Percentiles rank a stretch among this genome's conserved stretches.
Evolutionary conservation across 225 moss, liverwort and hornwort species (phyloP).

Genomic region (Marchantia paleacea): DNA sequence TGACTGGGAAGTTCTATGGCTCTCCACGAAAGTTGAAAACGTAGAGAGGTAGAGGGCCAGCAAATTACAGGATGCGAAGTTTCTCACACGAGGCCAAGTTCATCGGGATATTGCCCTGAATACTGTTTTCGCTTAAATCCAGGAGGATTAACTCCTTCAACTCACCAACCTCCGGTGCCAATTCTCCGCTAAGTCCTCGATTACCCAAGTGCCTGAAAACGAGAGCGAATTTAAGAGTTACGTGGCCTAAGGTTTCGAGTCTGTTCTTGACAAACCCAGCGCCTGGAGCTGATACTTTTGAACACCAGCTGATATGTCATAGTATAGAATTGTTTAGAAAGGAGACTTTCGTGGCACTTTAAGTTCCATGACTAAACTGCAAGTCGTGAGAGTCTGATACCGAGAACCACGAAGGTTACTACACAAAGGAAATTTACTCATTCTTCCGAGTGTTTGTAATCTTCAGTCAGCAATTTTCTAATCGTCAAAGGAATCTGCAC

Average conservation of each 20-base stretch:
- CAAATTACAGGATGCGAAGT: not conserved
- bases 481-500: not conserved
- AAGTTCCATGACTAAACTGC: too few relatives aligned
- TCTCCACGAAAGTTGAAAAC: too few relatives aligned
- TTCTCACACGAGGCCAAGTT: not conserved
- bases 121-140: conserved; percentile 13
- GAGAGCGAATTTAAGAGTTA: not conserved
- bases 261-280: not conserved
- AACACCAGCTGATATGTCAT: not conserved
- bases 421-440: not conserved
- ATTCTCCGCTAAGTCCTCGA: conserved; percentile 10
- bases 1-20: too few relatives aligned
- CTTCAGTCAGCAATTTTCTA: not conserved
- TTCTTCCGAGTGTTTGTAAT: not conserved
- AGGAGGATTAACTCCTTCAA: conserved; percentile 8
- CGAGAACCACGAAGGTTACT: too few relatives aligned
- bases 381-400: too few relatives aligned
- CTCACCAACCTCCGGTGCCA: conserved; percentile 19
- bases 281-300: not conserved
- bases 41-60: too few relatives aligned
- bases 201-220: conserved; percentile 15
- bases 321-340: not conserved
- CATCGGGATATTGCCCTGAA: not conserved
- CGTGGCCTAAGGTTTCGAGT: not conserved
- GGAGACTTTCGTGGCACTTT: too few relatives aligned